Evolutionary conservation across 495 filamentous ascomycete genomes (phyloP).

Genomic region (Aspergillus haitiensis): DNA sequence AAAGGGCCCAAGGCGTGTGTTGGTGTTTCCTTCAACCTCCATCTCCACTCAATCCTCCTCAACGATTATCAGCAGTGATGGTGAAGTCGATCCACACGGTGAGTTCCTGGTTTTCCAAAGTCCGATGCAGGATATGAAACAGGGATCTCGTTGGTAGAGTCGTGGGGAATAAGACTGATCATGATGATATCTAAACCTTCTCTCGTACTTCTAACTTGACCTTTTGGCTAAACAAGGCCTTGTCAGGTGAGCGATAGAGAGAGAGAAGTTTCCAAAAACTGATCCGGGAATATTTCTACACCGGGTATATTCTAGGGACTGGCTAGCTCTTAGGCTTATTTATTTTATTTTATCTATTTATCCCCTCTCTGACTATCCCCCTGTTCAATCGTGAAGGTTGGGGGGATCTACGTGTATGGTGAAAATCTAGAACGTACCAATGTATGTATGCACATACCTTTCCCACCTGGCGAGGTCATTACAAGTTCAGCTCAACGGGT

Average conservation of each 20-base stretch:
- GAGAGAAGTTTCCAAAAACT: too few species aligned
- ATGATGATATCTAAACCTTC: not conserved
- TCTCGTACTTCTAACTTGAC: not conserved
- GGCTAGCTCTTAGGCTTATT: too few species aligned
- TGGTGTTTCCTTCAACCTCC: not conserved
- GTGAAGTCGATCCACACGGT: not conserved
- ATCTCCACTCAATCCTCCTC: not conserved
- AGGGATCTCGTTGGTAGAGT: conserved; percentile 4
- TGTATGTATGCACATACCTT: too few species aligned
- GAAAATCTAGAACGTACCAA: too few species aligned
- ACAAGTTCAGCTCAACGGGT: too few species aligned
- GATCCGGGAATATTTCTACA: conserved; percentile 20
- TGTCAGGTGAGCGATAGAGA: not conserved
- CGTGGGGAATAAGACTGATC: not conserved
- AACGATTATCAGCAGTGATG: not conserved
- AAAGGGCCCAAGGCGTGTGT: too few species aligned
- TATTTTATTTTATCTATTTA: too few species aligned
- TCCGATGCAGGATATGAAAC: conserved; percentile 12
- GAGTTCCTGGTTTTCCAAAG: conserved; percentile 12
- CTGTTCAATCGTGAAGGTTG: too few species aligned
- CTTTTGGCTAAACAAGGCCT: not conserved
- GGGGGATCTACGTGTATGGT: too few species aligned
- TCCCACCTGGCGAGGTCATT: too few species aligned
- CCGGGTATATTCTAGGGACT: not conserved
- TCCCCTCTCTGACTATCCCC: too few species aligned